Evolutionary conservation across 768 basidiomycete genomes (phyloP), one percentile per base, ranked within the genome.

Genomic region (Panellus pusillus): DNA sequence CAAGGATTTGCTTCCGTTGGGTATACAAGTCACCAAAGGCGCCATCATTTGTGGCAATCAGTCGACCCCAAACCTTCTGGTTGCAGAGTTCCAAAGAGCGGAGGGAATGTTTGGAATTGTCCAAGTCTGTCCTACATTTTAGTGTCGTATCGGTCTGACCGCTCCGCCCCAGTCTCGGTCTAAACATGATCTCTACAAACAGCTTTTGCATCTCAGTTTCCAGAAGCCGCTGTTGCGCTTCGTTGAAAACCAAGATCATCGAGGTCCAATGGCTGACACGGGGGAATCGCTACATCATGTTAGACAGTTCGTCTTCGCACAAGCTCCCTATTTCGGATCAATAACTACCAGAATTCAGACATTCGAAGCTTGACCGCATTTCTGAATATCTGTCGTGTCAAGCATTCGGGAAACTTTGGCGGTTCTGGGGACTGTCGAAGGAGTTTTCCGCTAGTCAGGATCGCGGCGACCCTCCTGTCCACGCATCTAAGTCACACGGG

Each of bases 1-100:
- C 15, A 88, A 87, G 61, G 91, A 94, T 64, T 70, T 94, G n/a
- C 72, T 98, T 7, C 96, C 96, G 2, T 67, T 97, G 53, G 90
- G 92, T 20, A 77, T 98, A 48, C 81, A 84, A 55, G 75, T 88
- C n/a, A 73, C 75, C 31, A 91, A 86, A 47, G 91, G 91, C 20
- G 89, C 89, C 15, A 82, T 98, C 43, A 81, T 89, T 17, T 79
- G 87, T 17, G 96, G 96, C 11, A 98, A 95, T 70, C 72, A 81
- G 18, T 91, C 95, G 0, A 97, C 93, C 0, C 87, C 89, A 0
- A 87, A 76, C 62, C 72, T 97, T 6, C 77, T 96, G 37, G 84
- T 97, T 20, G 82, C 83, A 0, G 91, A 93, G 64, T 97, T 95
- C 61, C 76, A 81, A 50, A 74, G 75, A n/a, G 86, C 84, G 1